These are phyloP conservation scores for Psilocybe cubensis DNA, from an alignment of 768 basidiomycete genomes.

Conservation along the genomic window DNA sequence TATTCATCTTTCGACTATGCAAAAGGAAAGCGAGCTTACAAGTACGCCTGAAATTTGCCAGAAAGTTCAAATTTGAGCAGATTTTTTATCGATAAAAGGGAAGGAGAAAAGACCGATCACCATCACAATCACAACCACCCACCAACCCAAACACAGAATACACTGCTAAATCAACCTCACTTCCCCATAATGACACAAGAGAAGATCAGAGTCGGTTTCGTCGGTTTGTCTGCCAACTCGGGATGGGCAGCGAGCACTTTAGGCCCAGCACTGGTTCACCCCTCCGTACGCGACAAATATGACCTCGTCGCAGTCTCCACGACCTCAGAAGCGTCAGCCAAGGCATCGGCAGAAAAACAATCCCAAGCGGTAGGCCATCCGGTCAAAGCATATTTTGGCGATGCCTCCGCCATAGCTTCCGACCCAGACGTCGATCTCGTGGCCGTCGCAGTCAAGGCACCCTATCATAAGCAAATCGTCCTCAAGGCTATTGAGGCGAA, in stretches of 20 bases:
- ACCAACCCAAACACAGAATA: too few relatives aligned
- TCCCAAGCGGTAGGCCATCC: slow-evolving; percentile 23
- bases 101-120: too few relatives aligned
- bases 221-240: slow-evolving; percentile 32
- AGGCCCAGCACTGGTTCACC: slow-evolving; percentile 26
- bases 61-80: too few relatives aligned
- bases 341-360: slow-evolving; percentile 33
- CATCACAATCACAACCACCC: too few relatives aligned
- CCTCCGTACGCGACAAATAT: slow-evolving; percentile 25
- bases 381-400: slow-evolving; percentile 38
- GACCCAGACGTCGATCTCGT: slow-evolving; percentile 43
- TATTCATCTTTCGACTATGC: too few relatives aligned
- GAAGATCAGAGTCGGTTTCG: slow-evolving; percentile 28
- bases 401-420: slow-evolving; percentile 28
- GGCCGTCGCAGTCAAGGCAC: slow-evolving; percentile 35
- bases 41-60: too few relatives aligned
- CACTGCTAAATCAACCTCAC: too few relatives aligned
- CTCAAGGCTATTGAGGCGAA: slow-evolving; percentile 37
- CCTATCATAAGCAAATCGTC: slow-evolving; percentile 30
- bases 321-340: slow-evolving; percentile 30
- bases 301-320: slow-evolving; percentile 38
- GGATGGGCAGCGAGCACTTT: slow-evolving; percentile 35
- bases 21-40: too few relatives aligned
- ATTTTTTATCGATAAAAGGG: too few relatives aligned
- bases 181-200: too few relatives aligned